A percentile compares a stretch with the other conserved stretches of the same genome.
Evolutionary conservation across 2,329 filamentous ascomycete species (phyloP).

Genomic region (Graphium sp.): DNA sequence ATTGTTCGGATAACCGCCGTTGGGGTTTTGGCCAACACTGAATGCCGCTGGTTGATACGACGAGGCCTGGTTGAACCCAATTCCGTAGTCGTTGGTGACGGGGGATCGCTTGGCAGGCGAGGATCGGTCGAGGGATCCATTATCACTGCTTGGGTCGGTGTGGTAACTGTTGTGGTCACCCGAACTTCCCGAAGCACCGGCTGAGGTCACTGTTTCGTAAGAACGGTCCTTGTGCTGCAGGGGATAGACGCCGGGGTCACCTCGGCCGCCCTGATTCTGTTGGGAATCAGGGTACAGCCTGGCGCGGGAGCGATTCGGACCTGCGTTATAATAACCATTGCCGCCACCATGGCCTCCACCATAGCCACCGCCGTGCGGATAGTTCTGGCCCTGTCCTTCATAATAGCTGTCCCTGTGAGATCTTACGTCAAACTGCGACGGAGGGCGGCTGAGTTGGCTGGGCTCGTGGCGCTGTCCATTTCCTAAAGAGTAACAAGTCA

Average conservation of each 20-base stretch:
- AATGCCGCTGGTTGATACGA: conserved; percentile 24
- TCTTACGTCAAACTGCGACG: conserved; percentile 10
- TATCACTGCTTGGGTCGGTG: conserved; percentile 84
- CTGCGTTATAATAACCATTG: too few relatives aligned
- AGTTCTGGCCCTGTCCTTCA: conserved; percentile 22
- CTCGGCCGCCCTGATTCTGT: conserved; percentile 17
- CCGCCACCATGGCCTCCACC: conserved; percentile 5
- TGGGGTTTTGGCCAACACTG: conserved; percentile 14
- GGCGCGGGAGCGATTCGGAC: conserved; percentile 8
- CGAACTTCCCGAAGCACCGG: conserved; percentile 54
- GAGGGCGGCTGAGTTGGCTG: conserved; percentile 1
- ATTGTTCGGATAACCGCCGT: conserved; percentile 4
- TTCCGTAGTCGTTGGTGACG: conserved; percentile 48
- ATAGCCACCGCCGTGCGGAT: conserved; percentile 11
- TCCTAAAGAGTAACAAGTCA: too few relatives aligned
- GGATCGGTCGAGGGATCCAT: conserved; percentile 72
- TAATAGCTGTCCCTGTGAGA: conserved; percentile 20
- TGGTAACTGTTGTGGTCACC: conserved; percentile 63
- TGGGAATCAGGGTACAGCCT: conserved; percentile 30
- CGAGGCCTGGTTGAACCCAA: conserved; percentile 29
- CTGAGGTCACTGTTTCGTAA: conserved; percentile 74
- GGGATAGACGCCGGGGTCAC: conserved; percentile 29
- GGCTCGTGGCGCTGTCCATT: too few relatives aligned
- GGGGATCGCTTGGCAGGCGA: conserved; percentile 32
- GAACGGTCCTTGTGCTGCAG: conserved; percentile 56